Evolutionary conservation across 495 filamentous ascomycete species (phyloP), one percentile per base, ranked within the genome.

Genomic region (Bacidia gigantensis): DNA sequence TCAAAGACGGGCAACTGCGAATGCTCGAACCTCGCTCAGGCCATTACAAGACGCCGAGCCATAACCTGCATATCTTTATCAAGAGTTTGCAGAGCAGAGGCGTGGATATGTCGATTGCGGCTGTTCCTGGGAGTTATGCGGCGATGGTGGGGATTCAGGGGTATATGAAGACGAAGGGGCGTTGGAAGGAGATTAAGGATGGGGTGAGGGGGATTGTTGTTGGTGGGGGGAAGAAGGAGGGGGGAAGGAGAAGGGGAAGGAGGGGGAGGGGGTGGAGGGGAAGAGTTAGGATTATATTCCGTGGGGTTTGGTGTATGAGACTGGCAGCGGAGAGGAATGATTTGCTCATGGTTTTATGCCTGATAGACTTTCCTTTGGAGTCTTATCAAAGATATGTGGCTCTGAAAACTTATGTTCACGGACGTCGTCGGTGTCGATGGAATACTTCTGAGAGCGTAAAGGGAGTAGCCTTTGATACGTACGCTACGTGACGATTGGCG

Each of bases 11-110:
- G 11, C 77, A 84, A 32, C 57, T 96, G 26, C 71, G 74, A 49
- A 32, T 60, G 10, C 71, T 61, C 39, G 52, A 61, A 51, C 59
- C 59, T 3, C 65, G 87, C 0, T 84, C 78, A 51, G 89, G 89
- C 1, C 89, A 96, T 65, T 96, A 96, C 66, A 78, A 86, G 11
- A 89, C 89, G 0, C 86, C 89, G 0, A 63, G 77, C 9, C 66
- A 76, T 50, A 94, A 89, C 59, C 93, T 96, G 59, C 75, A 82
- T 11, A 78, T 82, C 17, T 95, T 95, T 52, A 72, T 95, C 1
- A 75, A 79, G 43, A 74, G 75, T 2, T 71, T 96, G 1, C 78
- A 80, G 50, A 77, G 83, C 2, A 75, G 74, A 29, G 85, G 84
- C 1, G 89, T 83, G 0, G 88, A 96, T 59, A 83, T 93, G 78